These are phyloP conservation scores for Fusarium continuum DNA, from an alignment of 2,329 filamentous ascomycete genomes.

Conservation along the genomic window DNA sequence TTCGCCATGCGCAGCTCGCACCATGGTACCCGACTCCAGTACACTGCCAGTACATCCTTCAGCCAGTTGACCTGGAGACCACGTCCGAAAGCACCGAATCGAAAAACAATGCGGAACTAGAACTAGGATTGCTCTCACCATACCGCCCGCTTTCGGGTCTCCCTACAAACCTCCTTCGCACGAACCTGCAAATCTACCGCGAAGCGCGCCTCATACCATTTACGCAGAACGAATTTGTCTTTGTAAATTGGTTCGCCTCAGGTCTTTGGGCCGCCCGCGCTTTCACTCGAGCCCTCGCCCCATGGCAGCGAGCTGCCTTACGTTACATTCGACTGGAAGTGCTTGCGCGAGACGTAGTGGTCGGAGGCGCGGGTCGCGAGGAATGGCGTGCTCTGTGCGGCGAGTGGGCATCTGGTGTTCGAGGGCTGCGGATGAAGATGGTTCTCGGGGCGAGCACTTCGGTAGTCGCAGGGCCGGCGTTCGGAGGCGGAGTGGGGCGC, in stretches of 20 bases:
- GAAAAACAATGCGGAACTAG: neutral
- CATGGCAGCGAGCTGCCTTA: constrained; percentile 56
- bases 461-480: constrained; percentile 34
- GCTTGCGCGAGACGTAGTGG: constrained; percentile 49
- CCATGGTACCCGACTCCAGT: constrained; percentile 52
- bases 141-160: constrained; percentile 52
- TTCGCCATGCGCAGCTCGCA: constrained; percentile 51
- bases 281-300: constrained; percentile 47
- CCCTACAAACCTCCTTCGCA: constrained; percentile 52
- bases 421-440: constrained; percentile 54
- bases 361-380: constrained; percentile 37
- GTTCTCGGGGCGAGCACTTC: constrained; percentile 40
- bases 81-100: neutral
- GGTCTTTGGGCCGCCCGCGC: constrained; percentile 54
- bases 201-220: constrained; percentile 55
- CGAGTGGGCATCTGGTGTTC: constrained; percentile 48
- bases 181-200: constrained; percentile 53
- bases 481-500: constrained; percentile 25
- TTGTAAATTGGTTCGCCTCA: constrained; percentile 57
- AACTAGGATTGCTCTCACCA: constrained; percentile 42
- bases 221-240: constrained; percentile 56
- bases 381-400: constrained; percentile 52
- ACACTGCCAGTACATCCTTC: constrained; percentile 47
- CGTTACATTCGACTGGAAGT: constrained; percentile 55
- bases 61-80: constrained; percentile 14